Evolutionary conservation across 768 basidiomycete species (phyloP), one percentile per base, ranked within the genome.

Genomic region (Melanogaster broomeanus): DNA sequence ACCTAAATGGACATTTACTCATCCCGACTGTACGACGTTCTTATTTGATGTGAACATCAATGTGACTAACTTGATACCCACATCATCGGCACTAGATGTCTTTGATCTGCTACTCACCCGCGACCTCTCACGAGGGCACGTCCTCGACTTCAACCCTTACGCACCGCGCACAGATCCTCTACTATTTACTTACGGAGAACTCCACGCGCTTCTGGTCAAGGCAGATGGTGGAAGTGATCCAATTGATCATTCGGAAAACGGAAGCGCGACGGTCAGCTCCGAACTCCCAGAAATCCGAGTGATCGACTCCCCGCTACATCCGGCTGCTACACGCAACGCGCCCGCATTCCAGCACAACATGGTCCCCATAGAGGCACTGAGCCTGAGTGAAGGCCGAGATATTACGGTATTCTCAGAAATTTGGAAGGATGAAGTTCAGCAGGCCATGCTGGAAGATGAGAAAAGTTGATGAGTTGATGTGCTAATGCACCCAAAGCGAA

Each of bases 141-240:
- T 98, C 58, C 66, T 98, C 62, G 96, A 98, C 66, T 93, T 98
- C 71, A 93, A 93, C 58, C 92, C 93, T 0, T 97, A 88, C 61
- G 81, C 86, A 11, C 81, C 84, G 4, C 84, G 82, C 33, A 97
- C 96, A n/a, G 94, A 98, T 60, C 67, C 93, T 0, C 79, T 96
- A 0, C 75, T 97, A 16, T 98, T 96, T 71, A 80, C 80, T 2
- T 98, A 92, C 63, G 79, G 86, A 41, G 88, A 93, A 24, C 81
- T 98, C 0, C 70, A 72, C 33, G 70, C 61, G 1, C 62, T 85
- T 7, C 67, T 72, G 18, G 11, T 42, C 4, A 50, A 6, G 16
- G 51, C 56, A 37, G 41, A 30, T 25, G 51, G 45, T n/a, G 51
- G 51, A 44, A 38, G 42, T 21, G 28, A 13, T 7, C 15, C 24